These are phyloP conservation scores for Arachis monticola DNA, from an alignment of 331 rosid species.

Conservation along the genomic window DNA sequence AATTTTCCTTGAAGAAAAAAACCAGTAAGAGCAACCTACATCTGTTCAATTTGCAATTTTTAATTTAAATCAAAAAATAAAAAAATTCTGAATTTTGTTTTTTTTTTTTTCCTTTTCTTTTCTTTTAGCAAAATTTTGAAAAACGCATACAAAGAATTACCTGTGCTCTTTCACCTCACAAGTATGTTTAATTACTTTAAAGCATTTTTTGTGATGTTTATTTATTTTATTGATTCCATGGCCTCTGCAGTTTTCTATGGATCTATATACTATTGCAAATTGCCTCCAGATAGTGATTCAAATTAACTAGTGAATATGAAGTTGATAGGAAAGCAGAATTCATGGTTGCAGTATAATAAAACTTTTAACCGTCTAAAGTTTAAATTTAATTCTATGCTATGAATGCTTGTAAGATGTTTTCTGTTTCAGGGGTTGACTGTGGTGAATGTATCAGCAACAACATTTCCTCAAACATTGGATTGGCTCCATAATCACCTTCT, in stretches of 20 bases:
- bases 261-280: slow-evolving; percentile 1
- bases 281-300: slow-evolving; percentile 7
- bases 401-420: neutral
- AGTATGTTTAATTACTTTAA: slow-evolving; percentile 51
- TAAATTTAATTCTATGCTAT: neutral
- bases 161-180: slow-evolving; percentile 89
- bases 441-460: slow-evolving; percentile 84
- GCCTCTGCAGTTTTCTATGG: neutral
- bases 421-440: slow-evolving; percentile 80
- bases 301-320: slow-evolving; percentile 22
- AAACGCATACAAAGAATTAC: slow-evolving; percentile 93
- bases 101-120: too few relatives aligned
- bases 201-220: neutral
- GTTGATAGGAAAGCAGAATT: slow-evolving; percentile 9
- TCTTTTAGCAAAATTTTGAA: slow-evolving; percentile 76
- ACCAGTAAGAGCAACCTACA: neutral
- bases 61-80: too few relatives aligned
- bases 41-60: slow-evolving; percentile 4
- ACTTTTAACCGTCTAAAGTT: neutral
- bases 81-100: too few relatives aligned
- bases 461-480: slow-evolving; percentile 93
- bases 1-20: neutral
- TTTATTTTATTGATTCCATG: slow-evolving; percentile 9
- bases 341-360: neutral
- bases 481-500: slow-evolving; percentile 89